A percentile compares a stretch with the other conserved stretches of the same genome.
phyloP scores from a whole-genome alignment of 306 rosid genomes.

The Myrica gale region DNA sequence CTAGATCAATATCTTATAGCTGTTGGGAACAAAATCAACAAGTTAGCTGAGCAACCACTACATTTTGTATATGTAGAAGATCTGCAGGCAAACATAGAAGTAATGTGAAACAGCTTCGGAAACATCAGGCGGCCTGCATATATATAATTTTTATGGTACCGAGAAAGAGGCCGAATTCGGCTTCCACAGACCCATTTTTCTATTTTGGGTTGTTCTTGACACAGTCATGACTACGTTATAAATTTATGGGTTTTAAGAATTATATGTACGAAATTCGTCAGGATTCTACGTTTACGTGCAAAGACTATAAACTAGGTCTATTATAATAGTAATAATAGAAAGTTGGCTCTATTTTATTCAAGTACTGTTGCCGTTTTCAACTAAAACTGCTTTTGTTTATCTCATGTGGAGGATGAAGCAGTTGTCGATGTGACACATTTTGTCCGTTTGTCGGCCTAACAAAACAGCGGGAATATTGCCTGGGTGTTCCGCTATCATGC shows the following conservation, averaged over 20 bases:
- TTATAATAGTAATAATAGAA: not conserved
- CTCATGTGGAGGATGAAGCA: slow-evolving; percentile 37
- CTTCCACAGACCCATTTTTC: slow-evolving; percentile 40
- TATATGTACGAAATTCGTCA: too few species aligned
- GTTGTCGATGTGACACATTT: slow-evolving; percentile 60
- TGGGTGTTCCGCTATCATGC: slow-evolving; percentile 27
- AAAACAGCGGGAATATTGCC: slow-evolving; percentile 87
- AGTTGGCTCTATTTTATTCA: slow-evolving; percentile 11
- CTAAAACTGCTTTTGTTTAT: slow-evolving; percentile 18
- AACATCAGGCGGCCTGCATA: slow-evolving; percentile 51
- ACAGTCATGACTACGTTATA: slow-evolving; percentile 27
- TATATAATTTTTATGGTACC: slow-evolving; percentile 38
- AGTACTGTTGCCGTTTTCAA: slow-evolving; percentile 35
- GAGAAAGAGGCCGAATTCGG: slow-evolving; percentile 46
- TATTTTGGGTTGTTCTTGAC: slow-evolving; percentile 37
- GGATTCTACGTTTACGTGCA: too few species aligned
- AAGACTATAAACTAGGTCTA: not conserved
- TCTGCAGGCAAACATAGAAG: slow-evolving; percentile 32
- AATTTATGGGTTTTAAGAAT: too few species aligned
- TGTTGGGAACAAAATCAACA: slow-evolving; percentile 49
- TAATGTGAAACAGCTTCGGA: slow-evolving; percentile 52
- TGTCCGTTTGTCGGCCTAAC: slow-evolving; percentile 74
- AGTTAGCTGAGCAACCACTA: slow-evolving; percentile 51
- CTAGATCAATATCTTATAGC: not conserved
- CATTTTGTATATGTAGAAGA: slow-evolving; percentile 29